Evolutionary conservation across 2,329 filamentous ascomycete genomes (phyloP), one percentile per base, ranked within the genome.

Genomic region (Capronia epimyces): DNA sequence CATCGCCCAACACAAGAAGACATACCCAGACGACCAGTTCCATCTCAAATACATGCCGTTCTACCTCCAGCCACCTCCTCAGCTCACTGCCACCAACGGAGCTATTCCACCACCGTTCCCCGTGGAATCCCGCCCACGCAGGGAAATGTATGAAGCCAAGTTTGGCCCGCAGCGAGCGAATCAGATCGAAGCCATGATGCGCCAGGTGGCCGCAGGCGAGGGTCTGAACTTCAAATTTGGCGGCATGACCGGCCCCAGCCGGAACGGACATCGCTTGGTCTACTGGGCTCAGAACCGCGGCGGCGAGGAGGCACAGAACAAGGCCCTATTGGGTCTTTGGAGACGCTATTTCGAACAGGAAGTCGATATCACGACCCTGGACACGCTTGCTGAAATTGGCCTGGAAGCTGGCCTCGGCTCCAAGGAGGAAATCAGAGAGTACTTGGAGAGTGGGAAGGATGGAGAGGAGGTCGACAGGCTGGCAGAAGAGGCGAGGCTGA

Each of bases 231-330:
- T 94, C 69, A 78, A 78, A 18, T 86, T 84, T 57, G 78, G 79
- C 10, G 86, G 87, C 48, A 80, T 76, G 57, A 82, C 82, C 4
- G 89, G 89, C 42, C 86, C 83, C 62, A 91, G 88, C 15, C 75
- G 87, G 16, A 86, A 94, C 61, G 86, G 84, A 50, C 89, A 95
- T 67, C 79, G 89, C 2, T 64, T 91, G 53, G 77, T 90, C 39
- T 81, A 89, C 69, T 75, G 89, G 49, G 87, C 67, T 69, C 81
- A 75, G 63, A 71, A 64, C 64, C 82, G 78, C 58, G 69, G 71
- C 57, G 64, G 69, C 40, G 70, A 77, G 39, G 60, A 46, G 76
- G 43, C 79, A 7, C 60, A 87, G 71, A 82, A 77, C 29, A 69
- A 70, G 43, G 75, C 87, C 10, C 75, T 85, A 20, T 71, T 79